phyloP scores from a whole-genome alignment of 2,329 filamentous ascomycete genomes.

The Colletotrichum viniferum region DNA sequence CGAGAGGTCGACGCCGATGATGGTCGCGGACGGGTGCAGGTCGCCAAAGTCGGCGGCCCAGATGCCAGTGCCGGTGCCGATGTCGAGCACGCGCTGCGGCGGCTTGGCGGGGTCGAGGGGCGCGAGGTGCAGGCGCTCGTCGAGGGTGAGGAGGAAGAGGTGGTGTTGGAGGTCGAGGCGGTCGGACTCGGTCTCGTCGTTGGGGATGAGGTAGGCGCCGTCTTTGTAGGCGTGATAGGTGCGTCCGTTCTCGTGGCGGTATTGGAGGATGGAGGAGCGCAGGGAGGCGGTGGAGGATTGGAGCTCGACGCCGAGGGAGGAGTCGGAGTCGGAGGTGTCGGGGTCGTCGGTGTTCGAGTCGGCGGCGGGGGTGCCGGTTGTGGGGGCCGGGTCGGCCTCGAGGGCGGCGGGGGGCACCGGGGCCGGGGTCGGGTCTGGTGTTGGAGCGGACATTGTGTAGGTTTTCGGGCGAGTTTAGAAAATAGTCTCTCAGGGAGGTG shows the following conservation, averaged over 20 bases:
- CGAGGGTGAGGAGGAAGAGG: constrained; percentile 35
- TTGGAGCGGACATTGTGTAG: neutral
- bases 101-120: constrained; percentile 28
- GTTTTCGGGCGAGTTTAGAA: neutral
- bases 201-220: constrained; percentile 12
- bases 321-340: constrained; percentile 1
- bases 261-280: constrained; percentile 38
- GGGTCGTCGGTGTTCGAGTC: neutral
- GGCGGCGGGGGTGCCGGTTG: neutral
- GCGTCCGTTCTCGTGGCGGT: constrained; percentile 41
- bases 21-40: constrained; percentile 48
- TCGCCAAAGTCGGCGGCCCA: constrained; percentile 52
- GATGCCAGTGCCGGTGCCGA: constrained; percentile 52
- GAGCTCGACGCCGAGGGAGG: constrained; percentile 3
- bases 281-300: constrained; percentile 33
- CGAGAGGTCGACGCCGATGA: constrained; percentile 60
- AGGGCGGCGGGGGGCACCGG: neutral
- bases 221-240: constrained; percentile 38
- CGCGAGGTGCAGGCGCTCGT: constrained; percentile 30
- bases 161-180: constrained; percentile 42
- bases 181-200: constrained; percentile 32
- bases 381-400: neutral
- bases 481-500: neutral
- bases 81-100: constrained; percentile 41
- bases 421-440: neutral